Base-by-base conservation (phyloP, 2,329 filamentous ascomycete genomes). In the Botryotinia narcissicola region DNA sequence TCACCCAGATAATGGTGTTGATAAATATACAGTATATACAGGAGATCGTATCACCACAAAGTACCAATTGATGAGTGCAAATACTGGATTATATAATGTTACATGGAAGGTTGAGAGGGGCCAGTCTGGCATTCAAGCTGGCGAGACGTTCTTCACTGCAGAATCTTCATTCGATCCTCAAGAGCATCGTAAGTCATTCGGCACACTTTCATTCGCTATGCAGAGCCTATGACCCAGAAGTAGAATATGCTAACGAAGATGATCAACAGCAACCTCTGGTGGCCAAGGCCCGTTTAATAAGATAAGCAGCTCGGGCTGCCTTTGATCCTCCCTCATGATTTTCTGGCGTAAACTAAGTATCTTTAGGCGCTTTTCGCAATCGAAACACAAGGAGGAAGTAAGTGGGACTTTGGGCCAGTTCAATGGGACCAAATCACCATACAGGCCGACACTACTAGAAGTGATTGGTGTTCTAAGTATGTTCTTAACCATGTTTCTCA, bases 361-460 rank as follows among this genome's bases (percentile, higher is more conserved):
- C 25, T 44, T 48, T 32, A 69, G 48, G 37, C 20, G 57, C n/a
- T 69, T 4, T 69, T 69, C 20, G 66, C 66, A 29, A 57, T 57
- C 7, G 66, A 69, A 57, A 57, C 66, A 44, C 66, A 57, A 25
- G 29, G n/a, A 69, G 35, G 48, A 32, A 42, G 35, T 32, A 69
- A 14, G 18, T 69, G 48, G 66, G 48, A 69, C 22, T 69, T 69
- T 10, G 66, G 66, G 1, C n/a, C 66, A 57, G 66, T 69, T 42
- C 66, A 57, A 32, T 69, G 66, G 66, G 66, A 57, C 22, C 48
- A 42, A 44, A 57, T 69, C 6, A 57, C 6, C 5, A 69, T 69
- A 69, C 35, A 69, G 32, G 66, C 66, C 16, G 51, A 42, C 10
- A 69, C 66, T 32, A 57, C 48, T 32, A 57, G 48, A 25, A 57